Conservation (phyloP, 2,329 filamentous ascomycete species). For the Colletotrichum higginsianum region DNA sequence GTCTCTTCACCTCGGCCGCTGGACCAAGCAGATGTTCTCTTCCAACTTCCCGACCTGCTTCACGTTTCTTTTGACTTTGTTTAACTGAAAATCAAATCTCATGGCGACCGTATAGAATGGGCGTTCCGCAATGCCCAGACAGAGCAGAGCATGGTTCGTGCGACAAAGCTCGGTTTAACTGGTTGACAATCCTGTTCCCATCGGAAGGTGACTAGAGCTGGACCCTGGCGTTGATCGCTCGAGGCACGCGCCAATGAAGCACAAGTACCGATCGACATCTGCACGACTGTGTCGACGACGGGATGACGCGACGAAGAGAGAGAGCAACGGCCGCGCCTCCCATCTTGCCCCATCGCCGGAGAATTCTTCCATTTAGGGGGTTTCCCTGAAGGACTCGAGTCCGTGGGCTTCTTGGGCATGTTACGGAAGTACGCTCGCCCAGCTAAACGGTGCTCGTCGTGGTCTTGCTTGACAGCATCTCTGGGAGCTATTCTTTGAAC, state of each 20-base stretch:
- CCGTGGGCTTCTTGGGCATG: not conserved
- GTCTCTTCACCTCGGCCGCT: slow-evolving; percentile 9
- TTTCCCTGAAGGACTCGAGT: not conserved
- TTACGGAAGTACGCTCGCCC: not conserved
- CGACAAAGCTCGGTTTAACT: not conserved
- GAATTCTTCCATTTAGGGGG: not conserved
- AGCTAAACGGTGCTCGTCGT: slow-evolving; percentile 14
- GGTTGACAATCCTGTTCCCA: slow-evolving; percentile 1
- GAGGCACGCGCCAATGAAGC: slow-evolving; percentile 21
- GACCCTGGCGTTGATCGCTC: slow-evolving; percentile 29
- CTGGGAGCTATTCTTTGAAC: slow-evolving; percentile 15
- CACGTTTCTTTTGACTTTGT: not conserved
- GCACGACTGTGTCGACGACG: not conserved
- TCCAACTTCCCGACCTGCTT: not conserved
- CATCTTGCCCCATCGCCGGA: not conserved
- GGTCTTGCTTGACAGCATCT: not conserved
- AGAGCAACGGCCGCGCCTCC: slow-evolving; percentile 8
- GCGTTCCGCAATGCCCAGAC: not conserved
- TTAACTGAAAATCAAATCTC: not conserved
- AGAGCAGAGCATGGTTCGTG: not conserved
- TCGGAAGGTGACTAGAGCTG: slow-evolving; percentile 5
- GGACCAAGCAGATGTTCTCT: slow-evolving; percentile 2
- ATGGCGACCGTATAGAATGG: not conserved
- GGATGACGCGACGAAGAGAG: no score
- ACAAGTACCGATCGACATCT: slow-evolving; percentile 3